Percentiles rank a stretch among this genome's conserved stretches.
Evolutionary conservation across 495 filamentous ascomycete genomes (phyloP).

Genomic region (Bacidia rubella): DNA sequence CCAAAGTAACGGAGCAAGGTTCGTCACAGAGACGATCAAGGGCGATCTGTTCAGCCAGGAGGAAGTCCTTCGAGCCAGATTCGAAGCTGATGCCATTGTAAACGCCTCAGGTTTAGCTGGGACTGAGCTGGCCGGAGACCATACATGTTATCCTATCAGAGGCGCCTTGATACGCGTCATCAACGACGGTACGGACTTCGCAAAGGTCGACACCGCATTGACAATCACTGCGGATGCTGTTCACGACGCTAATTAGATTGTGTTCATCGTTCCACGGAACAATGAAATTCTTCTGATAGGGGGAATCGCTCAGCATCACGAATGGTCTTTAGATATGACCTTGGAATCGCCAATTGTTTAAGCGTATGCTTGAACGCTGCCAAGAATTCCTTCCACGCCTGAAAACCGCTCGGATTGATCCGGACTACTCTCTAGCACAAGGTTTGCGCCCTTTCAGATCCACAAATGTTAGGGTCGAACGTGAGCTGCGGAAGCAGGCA

Average conservation of each 20-base stretch:
- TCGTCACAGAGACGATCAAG: not conserved
- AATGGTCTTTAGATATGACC: too few relatives aligned
- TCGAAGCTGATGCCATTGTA: not conserved
- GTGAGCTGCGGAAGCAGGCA: not conserved
- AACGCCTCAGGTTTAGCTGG: not conserved
- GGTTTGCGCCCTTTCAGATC: too few relatives aligned
- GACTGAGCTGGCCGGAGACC: not conserved
- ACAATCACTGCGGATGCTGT: constrained; percentile 17
- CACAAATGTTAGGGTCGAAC: constrained; percentile 36
- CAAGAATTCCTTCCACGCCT: too few relatives aligned
- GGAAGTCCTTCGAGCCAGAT: not conserved
- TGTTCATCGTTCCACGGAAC: constrained; percentile 35
- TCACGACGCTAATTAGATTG: constrained; percentile 23
- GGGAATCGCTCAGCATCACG: too few relatives aligned
- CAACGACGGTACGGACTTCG: not conserved
- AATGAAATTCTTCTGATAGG: too few relatives aligned
- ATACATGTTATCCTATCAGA: not conserved
- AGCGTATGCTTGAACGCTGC: too few relatives aligned
- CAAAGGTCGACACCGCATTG: not conserved
- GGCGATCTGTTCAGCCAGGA: not conserved
- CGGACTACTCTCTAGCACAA: too few relatives aligned
- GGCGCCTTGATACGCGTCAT: not conserved
- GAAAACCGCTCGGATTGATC: too few relatives aligned
- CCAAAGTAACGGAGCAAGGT: not conserved
- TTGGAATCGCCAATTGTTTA: too few relatives aligned